Conservation (phyloP, 768 basidiomycete genomes). For the Leccinum subgranulosum region DNA sequence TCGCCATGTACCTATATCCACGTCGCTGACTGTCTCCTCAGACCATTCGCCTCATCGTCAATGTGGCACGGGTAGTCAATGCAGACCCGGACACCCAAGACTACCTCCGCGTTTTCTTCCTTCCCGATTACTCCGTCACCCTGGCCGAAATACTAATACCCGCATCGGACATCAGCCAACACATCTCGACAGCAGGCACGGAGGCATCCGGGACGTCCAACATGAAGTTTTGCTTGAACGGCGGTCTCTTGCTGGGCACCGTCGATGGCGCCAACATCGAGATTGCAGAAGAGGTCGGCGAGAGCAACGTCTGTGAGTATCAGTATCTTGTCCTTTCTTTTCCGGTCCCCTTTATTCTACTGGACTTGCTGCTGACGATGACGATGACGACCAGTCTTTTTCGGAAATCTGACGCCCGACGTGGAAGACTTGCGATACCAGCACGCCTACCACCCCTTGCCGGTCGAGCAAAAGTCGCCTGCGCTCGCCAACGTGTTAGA, state of each 20-base stretch:
- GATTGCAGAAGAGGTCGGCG: conserved; percentile 94
- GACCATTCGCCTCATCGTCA: conserved; percentile 93
- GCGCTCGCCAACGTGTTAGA: conserved; percentile 77
- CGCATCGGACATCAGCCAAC: conserved; percentile 93
- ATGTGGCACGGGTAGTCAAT: conserved; percentile 67
- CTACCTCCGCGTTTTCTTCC: conserved; percentile 86
- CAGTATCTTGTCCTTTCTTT: background rate
- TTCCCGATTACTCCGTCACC: conserved; percentile 92
- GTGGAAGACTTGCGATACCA: conserved; percentile 86
- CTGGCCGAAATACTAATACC: conserved; percentile 82
- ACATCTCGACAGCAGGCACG: conserved; percentile 97
- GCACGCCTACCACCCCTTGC: conserved; percentile 78
- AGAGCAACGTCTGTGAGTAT: conserved; percentile 75
- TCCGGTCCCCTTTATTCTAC: too few relatives aligned
- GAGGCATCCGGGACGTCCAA: conserved; percentile 83
- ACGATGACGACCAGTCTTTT: conserved; percentile 60
- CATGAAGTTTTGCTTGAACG: conserved; percentile 91
- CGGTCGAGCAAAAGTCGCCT: conserved; percentile 81
- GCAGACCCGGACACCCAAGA: conserved; percentile 85
- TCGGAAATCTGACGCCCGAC: conserved; percentile 81
- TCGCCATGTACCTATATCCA: background rate
- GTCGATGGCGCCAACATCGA: conserved; percentile 97
- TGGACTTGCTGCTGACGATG: background rate
- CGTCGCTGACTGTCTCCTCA: conserved; percentile 23
- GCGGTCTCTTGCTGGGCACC: conserved; percentile 84